A percentile compares a stretch with the other conserved stretches of the same genome.
These are phyloP conservation scores for Salinomyces thailandicus DNA, from an alignment of 2,329 filamentous ascomycete species.

Conservation along the genomic window DNA sequence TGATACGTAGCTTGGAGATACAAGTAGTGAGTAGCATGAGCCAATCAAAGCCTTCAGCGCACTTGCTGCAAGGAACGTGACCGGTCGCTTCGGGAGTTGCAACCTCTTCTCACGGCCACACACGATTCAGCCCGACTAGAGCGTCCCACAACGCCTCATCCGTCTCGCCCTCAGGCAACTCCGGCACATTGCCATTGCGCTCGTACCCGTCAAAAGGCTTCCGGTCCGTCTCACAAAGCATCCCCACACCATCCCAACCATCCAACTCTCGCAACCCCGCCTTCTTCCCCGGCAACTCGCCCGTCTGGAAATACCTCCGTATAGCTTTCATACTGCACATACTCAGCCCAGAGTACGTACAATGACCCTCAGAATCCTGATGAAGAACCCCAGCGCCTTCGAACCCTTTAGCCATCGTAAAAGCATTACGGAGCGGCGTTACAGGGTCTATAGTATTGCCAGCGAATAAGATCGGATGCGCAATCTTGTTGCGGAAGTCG, in stretches of 20 bases:
- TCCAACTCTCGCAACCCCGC: conserved; percentile 5
- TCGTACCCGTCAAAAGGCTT: conserved; percentile 13
- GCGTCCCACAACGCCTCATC: conserved; percentile 14
- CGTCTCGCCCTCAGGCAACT: conserved; percentile 10
- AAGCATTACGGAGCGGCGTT: conserved; percentile 42
- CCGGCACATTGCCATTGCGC: conserved; percentile 5
- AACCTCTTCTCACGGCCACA: conserved; percentile 10
- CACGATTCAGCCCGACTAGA: conserved; percentile 10
- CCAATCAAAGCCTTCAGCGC: no score
- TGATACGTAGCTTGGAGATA: no score
- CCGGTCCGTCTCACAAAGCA: conserved; percentile 28
- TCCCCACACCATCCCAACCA: conserved; percentile 13
- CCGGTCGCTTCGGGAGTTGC: no score
- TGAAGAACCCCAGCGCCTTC: conserved; percentile 32
- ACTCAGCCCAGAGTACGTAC: conserved; percentile 24
- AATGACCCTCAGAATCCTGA: conserved; percentile 31
- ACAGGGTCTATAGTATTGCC: conserved; percentile 50
- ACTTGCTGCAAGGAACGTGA: no score
- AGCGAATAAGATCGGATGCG: conserved; percentile 47
- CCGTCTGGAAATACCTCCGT: conserved; percentile 34
- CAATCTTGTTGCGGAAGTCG: conserved; percentile 30
- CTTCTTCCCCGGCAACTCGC: conserved; percentile 25
- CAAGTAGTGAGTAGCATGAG: no score
- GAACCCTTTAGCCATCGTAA: conserved; percentile 34
- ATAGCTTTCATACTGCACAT: conserved; percentile 28